phyloP scores from a whole-genome alignment of 2,329 filamentous ascomycete genomes.

The Camillea tinctor region DNA sequence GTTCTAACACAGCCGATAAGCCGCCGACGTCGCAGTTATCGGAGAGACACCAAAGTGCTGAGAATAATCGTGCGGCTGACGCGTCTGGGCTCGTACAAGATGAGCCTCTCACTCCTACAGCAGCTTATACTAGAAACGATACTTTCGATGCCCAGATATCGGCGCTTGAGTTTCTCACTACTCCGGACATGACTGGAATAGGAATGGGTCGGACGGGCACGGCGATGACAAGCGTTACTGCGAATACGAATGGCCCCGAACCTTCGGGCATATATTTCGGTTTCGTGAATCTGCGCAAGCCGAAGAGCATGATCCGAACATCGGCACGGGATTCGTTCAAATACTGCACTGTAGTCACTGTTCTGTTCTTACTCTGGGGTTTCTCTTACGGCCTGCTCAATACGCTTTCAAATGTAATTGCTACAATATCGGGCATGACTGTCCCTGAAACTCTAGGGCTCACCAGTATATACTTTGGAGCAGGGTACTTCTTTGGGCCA shows the following conservation, averaged over 20 bases:
- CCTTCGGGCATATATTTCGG: conserved; percentile 64
- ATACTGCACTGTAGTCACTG: conserved; percentile 71
- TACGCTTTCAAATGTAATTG: conserved; percentile 72
- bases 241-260: conserved; percentile 35
- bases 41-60: conserved; percentile 21
- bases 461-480: conserved; percentile 69
- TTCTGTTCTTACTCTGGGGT: conserved; percentile 86
- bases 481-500: conserved; percentile 68
- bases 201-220: conserved; percentile 26
- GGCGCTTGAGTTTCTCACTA: conserved; percentile 48
- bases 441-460: conserved; percentile 63
- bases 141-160: conserved; percentile 32
- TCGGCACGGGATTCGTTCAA: conserved; percentile 64
- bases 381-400: conserved; percentile 87
- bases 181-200: conserved; percentile 32
- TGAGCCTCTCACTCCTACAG: conserved; percentile 11
- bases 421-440: conserved; percentile 60
- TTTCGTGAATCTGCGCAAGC: conserved; percentile 68
- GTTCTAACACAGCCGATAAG: conserved; percentile 29
- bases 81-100: conserved; percentile 8
- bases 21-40: conserved; percentile 21
- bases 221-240: conserved; percentile 35
- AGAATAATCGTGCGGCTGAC: conserved; percentile 16
- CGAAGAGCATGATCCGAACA: conserved; percentile 69
- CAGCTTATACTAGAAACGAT: conserved; percentile 13